Base-by-base conservation (phyloP, 1,284 basidiomycete genomes). In the Irpex sp. region DNA sequence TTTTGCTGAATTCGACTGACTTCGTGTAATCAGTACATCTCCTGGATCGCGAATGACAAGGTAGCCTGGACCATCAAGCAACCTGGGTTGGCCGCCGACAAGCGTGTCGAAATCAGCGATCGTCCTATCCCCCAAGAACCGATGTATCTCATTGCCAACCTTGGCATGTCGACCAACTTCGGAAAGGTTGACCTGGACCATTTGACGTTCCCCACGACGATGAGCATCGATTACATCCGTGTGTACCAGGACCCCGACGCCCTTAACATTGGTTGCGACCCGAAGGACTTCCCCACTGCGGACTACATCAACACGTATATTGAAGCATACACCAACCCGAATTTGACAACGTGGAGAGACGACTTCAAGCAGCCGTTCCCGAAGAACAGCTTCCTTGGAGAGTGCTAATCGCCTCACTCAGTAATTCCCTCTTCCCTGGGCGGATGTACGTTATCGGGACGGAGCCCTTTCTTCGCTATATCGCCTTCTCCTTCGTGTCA, bases 81-180 rank as follows among this genome's bases (percentile, higher is more conserved):
- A n/a, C 75, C 79, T 47, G 95, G 91, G 3, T 83, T 96, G 77
- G 86, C 78, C 4, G 83, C 90, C 2, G 90, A 96, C 71, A 58
- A 76, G 0, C 65, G 70, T 0, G 87, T 88, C 13, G 79, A 93
- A 66, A 93, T 97, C 60, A 79, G 87, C 1, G 82, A 85, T 47
- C 82, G 96, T 52, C 84, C 89, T 4, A 82, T 98, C 48, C 85
- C 94, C 0, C 86, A 92, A 70, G 95, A 96, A 74, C 93, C 94
- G 1, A 87, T 96, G 90, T 89, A 94, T 74, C 81, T 96, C 70
- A 85, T 96, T 68, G 77, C 84, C 63, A 94, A 94, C 73, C 77
- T 97, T 70, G 94, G 92, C 59, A 88, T 96, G 75, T 94, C 92
- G 2, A 76, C 78, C 21, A 91, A 92, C 71, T 94, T 96, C 69